Evolutionary conservation across 208 protist genomes (phyloP).

Genomic region (Trypanosoma theileri): DNA sequence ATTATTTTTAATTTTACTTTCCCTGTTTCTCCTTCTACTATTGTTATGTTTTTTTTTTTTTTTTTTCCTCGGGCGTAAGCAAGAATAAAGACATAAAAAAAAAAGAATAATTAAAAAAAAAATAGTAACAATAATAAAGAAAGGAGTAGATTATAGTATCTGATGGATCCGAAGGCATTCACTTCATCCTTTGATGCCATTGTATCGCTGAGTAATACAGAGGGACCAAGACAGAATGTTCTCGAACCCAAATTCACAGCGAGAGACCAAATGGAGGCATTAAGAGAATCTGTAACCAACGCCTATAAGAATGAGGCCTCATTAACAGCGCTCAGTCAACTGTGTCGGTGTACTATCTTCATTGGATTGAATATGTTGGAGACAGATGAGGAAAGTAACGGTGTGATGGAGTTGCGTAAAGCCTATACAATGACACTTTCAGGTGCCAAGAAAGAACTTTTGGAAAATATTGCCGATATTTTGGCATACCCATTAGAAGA

Average conservation of each 20-base stretch:
- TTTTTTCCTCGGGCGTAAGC: not conserved
- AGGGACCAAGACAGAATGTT: constrained; percentile 73
- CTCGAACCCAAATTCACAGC: constrained; percentile 78
- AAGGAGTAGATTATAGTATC: not conserved
- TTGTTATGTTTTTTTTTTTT: not conserved
- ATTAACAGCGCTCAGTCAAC: constrained; percentile 48
- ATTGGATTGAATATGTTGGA: constrained; percentile 75
- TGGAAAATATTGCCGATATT: constrained; percentile 31
- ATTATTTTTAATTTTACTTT: not conserved
- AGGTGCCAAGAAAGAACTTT: constrained; percentile 35
- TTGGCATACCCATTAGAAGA: constrained; percentile 34
- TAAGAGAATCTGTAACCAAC: constrained; percentile 63
- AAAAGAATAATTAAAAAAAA: not conserved
- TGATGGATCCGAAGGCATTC: constrained; percentile 60
- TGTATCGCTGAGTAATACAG: constrained; percentile 45
- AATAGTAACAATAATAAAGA: too few relatives aligned
- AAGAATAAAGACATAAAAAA: not conserved
- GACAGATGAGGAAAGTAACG: constrained; percentile 68
- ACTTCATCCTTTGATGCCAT: constrained; percentile 50
- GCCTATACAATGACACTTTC: constrained; percentile 47
- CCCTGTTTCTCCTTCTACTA: too few relatives aligned
- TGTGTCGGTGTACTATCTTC: constrained; percentile 69
- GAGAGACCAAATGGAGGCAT: constrained; percentile 46
- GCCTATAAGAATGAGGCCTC: constrained; percentile 42
- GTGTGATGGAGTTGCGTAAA: constrained; percentile 43